A percentile compares a stretch with the other conserved stretches of the same genome.
These are phyloP conservation scores for Chlamydomonas eustigma DNA, from an alignment of 139 green algal genomes.

Conservation along the genomic window DNA sequence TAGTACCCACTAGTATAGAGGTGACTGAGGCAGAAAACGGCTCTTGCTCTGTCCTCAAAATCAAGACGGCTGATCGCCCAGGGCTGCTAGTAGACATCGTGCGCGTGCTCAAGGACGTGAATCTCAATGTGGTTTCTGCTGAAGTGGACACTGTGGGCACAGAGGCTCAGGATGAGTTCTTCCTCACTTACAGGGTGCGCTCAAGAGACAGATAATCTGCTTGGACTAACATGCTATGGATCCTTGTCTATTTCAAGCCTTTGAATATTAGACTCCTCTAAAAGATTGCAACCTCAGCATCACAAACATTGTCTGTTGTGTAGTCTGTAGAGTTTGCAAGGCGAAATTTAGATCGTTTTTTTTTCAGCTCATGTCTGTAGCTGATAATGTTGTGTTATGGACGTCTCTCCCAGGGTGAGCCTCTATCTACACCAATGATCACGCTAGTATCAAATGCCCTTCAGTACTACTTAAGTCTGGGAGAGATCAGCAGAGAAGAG, in stretches of 20 bases:
- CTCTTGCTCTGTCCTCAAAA: conserved; percentile 44
- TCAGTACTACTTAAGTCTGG: conserved; percentile 87
- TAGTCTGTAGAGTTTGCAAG: no score
- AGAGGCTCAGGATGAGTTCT: conserved; percentile 80
- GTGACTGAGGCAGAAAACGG: conserved; percentile 41
- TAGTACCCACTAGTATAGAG: conserved; percentile 60
- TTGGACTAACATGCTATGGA: no score
- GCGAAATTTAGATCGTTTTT: no score
- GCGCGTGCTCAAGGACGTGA: conserved; percentile 85
- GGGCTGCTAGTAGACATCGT: conserved; percentile 63
- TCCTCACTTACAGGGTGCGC: conserved; percentile 73
- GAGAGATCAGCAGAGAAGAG: conserved; percentile 86
- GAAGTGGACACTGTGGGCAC: conserved; percentile 77
- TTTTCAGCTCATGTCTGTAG: no score
- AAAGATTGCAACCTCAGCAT: no score
- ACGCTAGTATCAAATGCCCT: conserved; percentile 85
- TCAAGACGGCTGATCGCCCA: conserved; percentile 51
- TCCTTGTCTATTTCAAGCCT: no score
- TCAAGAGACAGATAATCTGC: no score
- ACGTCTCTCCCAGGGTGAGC: conserved; percentile 79
- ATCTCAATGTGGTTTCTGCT: conserved; percentile 90
- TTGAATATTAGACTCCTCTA: no score
- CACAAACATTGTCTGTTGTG: no score
- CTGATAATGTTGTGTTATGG: no score
- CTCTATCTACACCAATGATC: conserved; percentile 78